phyloP scores from a whole-genome alignment of 176 grass and related monocot species.

The Chloris gayana region DNA sequence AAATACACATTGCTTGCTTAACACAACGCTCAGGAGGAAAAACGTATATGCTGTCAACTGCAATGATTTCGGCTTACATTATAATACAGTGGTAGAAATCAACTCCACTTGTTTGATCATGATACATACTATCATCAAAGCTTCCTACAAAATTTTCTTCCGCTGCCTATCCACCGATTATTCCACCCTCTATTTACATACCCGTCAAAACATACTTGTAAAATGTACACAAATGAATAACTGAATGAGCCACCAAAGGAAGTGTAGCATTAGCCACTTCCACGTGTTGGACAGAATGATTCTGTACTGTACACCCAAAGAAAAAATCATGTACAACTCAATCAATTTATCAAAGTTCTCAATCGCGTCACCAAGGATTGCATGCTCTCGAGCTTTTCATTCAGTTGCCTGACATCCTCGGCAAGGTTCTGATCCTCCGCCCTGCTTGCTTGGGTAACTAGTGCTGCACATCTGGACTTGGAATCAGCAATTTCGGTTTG shows the following conservation, averaged over 20 bases:
- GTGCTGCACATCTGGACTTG: slow-evolving; percentile 62
- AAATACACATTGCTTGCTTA: neutral
- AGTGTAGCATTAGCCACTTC: slow-evolving; percentile 41
- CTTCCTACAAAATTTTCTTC: slow-evolving; percentile 46
- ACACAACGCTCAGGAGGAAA: neutral
- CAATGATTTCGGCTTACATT: neutral
- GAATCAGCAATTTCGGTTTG: slow-evolving; percentile 73
- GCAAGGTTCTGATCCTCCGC: slow-evolving; percentile 40
- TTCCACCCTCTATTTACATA: slow-evolving; percentile 40
- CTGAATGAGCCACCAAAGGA: slow-evolving; percentile 24
- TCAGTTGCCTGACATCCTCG: slow-evolving; percentile 57
- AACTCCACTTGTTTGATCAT: slow-evolving; percentile 4
- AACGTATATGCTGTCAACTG: neutral
- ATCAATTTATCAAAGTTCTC: slow-evolving; percentile 53
- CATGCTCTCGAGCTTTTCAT: slow-evolving; percentile 81
- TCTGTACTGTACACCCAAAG: slow-evolving; percentile 47
- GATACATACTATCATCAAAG: slow-evolving; percentile 31
- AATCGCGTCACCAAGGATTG: slow-evolving; percentile 72
- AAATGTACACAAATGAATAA: slow-evolving; percentile 64
- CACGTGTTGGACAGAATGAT: slow-evolving; percentile 22
- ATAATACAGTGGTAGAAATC: slow-evolving; percentile 24
- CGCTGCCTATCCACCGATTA: slow-evolving; percentile 8
- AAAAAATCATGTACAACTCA: slow-evolving; percentile 38
- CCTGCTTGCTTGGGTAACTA: slow-evolving; percentile 50
- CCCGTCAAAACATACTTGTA: slow-evolving; percentile 33